Evolutionary conservation across 768 basidiomycete species (phyloP).

Genomic region (Chiua virens): DNA sequence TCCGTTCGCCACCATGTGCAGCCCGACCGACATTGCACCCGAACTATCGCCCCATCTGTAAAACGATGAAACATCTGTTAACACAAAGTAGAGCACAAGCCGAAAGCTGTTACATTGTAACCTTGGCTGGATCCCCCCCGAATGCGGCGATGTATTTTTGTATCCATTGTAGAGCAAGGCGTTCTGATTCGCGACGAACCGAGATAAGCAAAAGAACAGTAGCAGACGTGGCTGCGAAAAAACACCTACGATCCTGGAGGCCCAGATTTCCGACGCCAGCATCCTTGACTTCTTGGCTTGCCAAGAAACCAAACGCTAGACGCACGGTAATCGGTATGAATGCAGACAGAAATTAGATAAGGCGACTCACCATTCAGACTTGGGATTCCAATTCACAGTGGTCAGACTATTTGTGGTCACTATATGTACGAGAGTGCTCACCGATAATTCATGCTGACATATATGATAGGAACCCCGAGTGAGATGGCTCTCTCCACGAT

Average conservation of each 20-base stretch:
- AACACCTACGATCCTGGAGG: slow-evolving; percentile 41
- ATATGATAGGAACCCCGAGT: slow-evolving; percentile 33
- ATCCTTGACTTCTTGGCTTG: slow-evolving; percentile 34
- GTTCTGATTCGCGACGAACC: slow-evolving; percentile 17
- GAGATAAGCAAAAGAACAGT: not conserved
- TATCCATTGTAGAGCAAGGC: slow-evolving; percentile 51
- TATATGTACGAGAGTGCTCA: slow-evolving; percentile 10
- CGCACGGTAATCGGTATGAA: not conserved
- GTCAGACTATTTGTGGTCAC: not conserved
- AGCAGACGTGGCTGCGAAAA: not conserved
- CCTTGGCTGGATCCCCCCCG: slow-evolving; percentile 53
- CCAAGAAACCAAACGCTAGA: slow-evolving; percentile 40
- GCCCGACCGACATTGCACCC: slow-evolving; percentile 35
- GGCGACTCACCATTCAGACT: slow-evolving; percentile 13
- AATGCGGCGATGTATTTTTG: slow-evolving; percentile 59
- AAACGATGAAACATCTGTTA: not conserved
- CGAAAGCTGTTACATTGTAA: slow-evolving; percentile 24
- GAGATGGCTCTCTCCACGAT: slow-evolving; percentile 35
- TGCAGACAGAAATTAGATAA: not conserved
- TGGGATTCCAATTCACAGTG: not conserved
- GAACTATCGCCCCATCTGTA: slow-evolving; percentile 36
- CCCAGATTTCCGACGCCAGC: slow-evolving; percentile 49
- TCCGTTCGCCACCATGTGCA: slow-evolving; percentile 30
- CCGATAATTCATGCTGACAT: slow-evolving; percentile 44
- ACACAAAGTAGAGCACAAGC: not conserved